A percentile compares a stretch with the other conserved stretches of the same genome.
phyloP scores from a whole-genome alignment of 2,329 filamentous ascomycete genomes.

The Chalara sp. region DNA sequence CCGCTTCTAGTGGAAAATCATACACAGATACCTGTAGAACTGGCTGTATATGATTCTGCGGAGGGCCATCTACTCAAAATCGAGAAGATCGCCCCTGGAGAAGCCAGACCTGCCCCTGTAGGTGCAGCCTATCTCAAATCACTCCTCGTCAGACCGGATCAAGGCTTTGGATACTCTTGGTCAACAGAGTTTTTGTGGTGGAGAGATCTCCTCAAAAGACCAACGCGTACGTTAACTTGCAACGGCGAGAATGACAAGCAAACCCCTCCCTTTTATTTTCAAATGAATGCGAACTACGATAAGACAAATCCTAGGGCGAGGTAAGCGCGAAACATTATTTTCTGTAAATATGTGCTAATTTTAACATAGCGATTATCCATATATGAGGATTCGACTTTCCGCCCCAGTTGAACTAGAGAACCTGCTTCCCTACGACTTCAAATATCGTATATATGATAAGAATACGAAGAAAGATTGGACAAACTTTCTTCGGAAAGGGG shows the following conservation, averaged over 20 bases:
- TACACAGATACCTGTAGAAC: slow-evolving; percentile 90
- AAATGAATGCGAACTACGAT: slow-evolving; percentile 82
- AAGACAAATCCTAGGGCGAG: slow-evolving; percentile 74
- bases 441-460: slow-evolving; percentile 98
- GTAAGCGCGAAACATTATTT: slow-evolving; percentile 32
- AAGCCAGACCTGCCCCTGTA: slow-evolving; percentile 82
- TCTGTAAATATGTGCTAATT: slow-evolving; percentile 25
- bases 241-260: slow-evolving; percentile 75
- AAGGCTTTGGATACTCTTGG: slow-evolving; percentile 95
- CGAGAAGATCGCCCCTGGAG: slow-evolving; percentile 92
- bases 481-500: slow-evolving; percentile 93
- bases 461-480: slow-evolving; percentile 99
- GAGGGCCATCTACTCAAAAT: slow-evolving; percentile 92
- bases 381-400: slow-evolving; percentile 88
- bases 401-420: slow-evolving; percentile 94
- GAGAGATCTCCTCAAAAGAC: slow-evolving; percentile 80
- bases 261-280: slow-evolving; percentile 86
- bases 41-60: slow-evolving; percentile 82
- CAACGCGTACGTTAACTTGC: slow-evolving; percentile 83
- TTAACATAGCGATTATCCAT: slow-evolving; percentile 66
- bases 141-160: slow-evolving; percentile 81
- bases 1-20: slow-evolving; percentile 91
- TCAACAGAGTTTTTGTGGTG: slow-evolving; percentile 85
- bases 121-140: slow-evolving; percentile 88
- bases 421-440: slow-evolving; percentile 93